Conservation (phyloP, 2,329 filamentous ascomycete genomes). For the Diplodia intermedia region DNA sequence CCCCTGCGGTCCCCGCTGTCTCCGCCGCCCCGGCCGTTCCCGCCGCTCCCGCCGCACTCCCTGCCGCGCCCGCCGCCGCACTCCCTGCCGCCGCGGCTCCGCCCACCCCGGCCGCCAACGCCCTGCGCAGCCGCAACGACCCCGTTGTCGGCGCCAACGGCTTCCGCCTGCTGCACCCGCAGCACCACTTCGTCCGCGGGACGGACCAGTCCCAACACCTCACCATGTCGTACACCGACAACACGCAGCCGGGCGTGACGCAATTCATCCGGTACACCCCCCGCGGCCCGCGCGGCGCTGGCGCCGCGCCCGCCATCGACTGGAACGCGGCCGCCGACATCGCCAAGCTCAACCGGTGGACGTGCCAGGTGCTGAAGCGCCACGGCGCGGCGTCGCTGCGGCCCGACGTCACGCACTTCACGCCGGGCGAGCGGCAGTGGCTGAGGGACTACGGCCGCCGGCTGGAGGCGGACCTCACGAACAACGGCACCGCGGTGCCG, state of each 20-base stretch:
- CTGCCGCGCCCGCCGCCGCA: too few species aligned
- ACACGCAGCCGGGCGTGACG: not conserved
- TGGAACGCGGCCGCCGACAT: conserved; percentile 4
- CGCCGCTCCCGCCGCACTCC: too few species aligned
- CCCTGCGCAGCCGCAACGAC: not conserved
- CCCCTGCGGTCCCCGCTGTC: not conserved
- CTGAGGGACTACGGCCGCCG: not conserved
- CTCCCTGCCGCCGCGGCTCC: not conserved
- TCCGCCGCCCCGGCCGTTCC: too few species aligned
- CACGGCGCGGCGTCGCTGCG: not conserved
- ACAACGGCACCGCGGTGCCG: not conserved
- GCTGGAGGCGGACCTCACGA: not conserved
- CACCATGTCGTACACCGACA: not conserved
- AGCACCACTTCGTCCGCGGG: conserved; percentile 7
- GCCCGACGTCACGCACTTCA: not conserved
- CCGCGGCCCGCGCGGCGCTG: not conserved
- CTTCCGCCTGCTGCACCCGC: conserved; percentile 20
- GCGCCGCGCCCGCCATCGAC: not conserved
- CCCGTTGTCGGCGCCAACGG: conserved; percentile 14
- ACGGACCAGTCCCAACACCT: conserved; percentile 1
- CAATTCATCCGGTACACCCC: not conserved
- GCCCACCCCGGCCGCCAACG: not conserved
- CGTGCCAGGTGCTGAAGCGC: conserved; percentile 2
- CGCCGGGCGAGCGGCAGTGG: not conserved
- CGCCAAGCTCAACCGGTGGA: conserved; percentile 15